Percentiles rank a stretch among this genome's conserved stretches.
These are phyloP conservation scores for Triticum aestivum DNA, from an alignment of 176 grass and related monocot species.

Conservation along the genomic window IWGSC_CS_RefSeq_v2.1 NC_057809.1:508918721-508919220, in stretches of 20 bases:
- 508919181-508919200: slow-evolving; percentile 20
- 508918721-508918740: neutral
- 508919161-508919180: slow-evolving; percentile 32
- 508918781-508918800: neutral
- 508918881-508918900: neutral
- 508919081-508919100: slow-evolving; percentile 35
- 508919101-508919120: neutral
- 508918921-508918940: slow-evolving; percentile 35
- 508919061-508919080: slow-evolving; percentile 14
- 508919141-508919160: slow-evolving; percentile 40
- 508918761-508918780: neutral
- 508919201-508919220: slow-evolving; percentile 16
- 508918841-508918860: neutral
- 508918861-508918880: neutral
- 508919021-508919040: slow-evolving; percentile 12
- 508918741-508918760: neutral
- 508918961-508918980: neutral
- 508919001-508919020: neutral
- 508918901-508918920: slow-evolving; percentile 21
- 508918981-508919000: neutral
- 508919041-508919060: slow-evolving; percentile 37
- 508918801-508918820: neutral
- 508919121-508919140: slow-evolving; percentile 30
- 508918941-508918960: slow-evolving; percentile 28
- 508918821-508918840: neutral